These are phyloP conservation scores for Prunus padus DNA, from an alignment of 306 rosid species.

Conservation along the genomic window DNA sequence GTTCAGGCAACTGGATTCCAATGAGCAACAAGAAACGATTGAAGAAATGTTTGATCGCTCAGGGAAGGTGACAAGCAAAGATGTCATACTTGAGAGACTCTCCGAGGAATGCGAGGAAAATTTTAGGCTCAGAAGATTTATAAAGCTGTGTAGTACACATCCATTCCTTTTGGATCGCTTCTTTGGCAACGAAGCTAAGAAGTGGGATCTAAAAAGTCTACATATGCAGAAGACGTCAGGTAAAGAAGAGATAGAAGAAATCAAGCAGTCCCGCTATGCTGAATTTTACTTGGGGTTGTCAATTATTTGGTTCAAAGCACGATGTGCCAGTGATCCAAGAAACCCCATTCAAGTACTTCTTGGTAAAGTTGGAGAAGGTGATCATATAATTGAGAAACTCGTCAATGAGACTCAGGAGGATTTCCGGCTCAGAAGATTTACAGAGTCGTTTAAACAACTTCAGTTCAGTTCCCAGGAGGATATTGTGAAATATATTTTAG, in stretches of 20 bases:
- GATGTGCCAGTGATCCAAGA: not conserved
- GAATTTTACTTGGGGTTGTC: not conserved
- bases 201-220: not conserved
- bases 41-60: not conserved
- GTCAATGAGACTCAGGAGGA: not conserved
- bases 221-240: not conserved
- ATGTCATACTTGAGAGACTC: not conserved
- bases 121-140: slow-evolving; percentile 1
- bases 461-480: not conserved
- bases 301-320: not conserved
- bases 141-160: not conserved
- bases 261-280: not conserved
- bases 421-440: slow-evolving; percentile 2
- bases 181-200: not conserved
- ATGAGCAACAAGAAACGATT: not conserved
- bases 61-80: not conserved
- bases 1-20: not conserved
- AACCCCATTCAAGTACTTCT: not conserved
- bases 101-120: not conserved
- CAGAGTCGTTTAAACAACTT: not conserved
- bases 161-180: not conserved
- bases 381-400: not conserved
- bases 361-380: not conserved
- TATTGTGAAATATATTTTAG: not conserved
- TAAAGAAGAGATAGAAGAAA: too few relatives aligned